Base-by-base conservation (phyloP, 2,329 filamentous ascomycete species). In the Tricladium varicosporioides region DNA sequence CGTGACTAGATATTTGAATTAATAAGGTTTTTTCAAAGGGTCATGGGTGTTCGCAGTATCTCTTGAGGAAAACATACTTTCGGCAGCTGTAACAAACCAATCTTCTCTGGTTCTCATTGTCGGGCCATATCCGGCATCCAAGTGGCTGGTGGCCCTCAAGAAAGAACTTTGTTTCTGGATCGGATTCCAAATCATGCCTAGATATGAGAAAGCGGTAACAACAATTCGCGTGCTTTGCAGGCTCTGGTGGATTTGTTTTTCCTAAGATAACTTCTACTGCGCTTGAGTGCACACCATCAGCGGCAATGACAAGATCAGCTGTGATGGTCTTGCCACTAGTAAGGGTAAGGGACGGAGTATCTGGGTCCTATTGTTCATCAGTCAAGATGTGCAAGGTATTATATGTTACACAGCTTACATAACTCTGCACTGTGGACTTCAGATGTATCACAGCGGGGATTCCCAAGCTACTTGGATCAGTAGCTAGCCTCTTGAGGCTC, bases 231-330 rank as follows among this genome's bases (percentile, higher is more conserved):
- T 40, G 19, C 13, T 18, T 49, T 32, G 65, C 71, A 45, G 61
- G 18, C 18, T 53, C 14, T 18, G 44, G 52, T 14, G 49, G 13
- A 31, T 45, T 52, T 5, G 19, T 16, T 8, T 48, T 18, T 9
- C 48, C 57, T 14, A 57, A 18, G 15, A 60, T 48, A 16, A 22
- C 19, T 31, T 63, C 54, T 11, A 59, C 58, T 31, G 57, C 59
- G 8, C 46, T 55, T 5, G 62, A 66, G 44, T 73, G 69, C 15
- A 74, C 63, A 2, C 72, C 72, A 56, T 73, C 71, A 5, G 72
- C 71, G 16, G 70, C 67, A 31, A 75, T 62, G 18, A 75, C 65
- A 8, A 75, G 61, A 52, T 75, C 72, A n/a, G 67, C 72, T 3
- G 59, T 63, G 10, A 70, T 57, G 10, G 60, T 63, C 2, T 54